A percentile compares a stretch with the other conserved stretches of the same genome.
phyloP scores from a whole-genome alignment of 225 moss, liverwort and hornwort species.

The Polytrichum commune region DNA sequence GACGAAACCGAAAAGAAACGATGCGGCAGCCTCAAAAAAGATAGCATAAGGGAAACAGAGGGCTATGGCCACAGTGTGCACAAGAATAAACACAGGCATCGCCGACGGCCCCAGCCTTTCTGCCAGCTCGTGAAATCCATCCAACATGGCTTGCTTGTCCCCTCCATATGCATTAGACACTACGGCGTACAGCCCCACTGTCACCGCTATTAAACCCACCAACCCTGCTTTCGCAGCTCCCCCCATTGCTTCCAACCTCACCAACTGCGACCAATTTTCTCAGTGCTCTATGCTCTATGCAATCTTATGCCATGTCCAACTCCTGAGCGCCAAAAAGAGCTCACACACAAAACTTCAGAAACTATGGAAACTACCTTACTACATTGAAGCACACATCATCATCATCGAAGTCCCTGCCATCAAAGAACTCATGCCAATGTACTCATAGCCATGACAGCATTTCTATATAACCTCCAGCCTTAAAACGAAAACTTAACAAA shows the following conservation, averaged over 20 bases:
- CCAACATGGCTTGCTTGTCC: conserved; percentile 66
- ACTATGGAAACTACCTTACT: too few relatives aligned
- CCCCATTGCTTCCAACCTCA: conserved; percentile 36
- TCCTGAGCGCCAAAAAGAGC: too few relatives aligned
- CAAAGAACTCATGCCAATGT: too few relatives aligned
- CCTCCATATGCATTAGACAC: conserved; percentile 55
- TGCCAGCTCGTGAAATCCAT: conserved; percentile 42
- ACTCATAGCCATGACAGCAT: too few relatives aligned
- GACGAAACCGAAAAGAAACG: conserved; percentile 79
- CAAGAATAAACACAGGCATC: conserved; percentile 73
- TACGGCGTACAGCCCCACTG: conserved; percentile 50
- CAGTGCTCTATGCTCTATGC: too few relatives aligned
- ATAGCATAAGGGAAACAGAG: conserved; percentile 93
- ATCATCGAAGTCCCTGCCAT: too few relatives aligned
- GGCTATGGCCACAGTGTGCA: conserved; percentile 85
- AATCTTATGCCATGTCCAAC: too few relatives aligned
- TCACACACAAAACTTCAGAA: too few relatives aligned
- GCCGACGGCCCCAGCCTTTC: conserved; percentile 71
- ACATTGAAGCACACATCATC: too few relatives aligned
- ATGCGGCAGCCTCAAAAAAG: conserved; percentile 82
- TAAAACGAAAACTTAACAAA: too few relatives aligned
- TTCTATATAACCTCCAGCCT: too few relatives aligned
- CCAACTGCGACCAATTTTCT: too few relatives aligned
- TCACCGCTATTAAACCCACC: conserved; percentile 36
- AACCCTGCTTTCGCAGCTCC: conserved; percentile 46